Base-by-base conservation (phyloP, 345 rosid genomes). In the Bruguiera sexangula region DNA sequence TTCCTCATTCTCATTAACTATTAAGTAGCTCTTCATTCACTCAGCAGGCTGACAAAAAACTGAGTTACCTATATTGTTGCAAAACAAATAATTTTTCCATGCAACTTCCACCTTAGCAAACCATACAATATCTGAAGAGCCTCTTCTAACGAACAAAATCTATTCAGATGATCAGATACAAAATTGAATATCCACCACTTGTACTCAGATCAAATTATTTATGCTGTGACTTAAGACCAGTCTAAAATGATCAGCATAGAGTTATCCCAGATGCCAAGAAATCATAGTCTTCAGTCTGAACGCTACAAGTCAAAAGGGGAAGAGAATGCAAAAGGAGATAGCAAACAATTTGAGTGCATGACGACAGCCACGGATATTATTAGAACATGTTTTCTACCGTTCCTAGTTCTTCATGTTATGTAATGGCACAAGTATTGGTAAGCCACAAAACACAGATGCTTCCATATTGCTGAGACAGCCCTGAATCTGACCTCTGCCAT, bases 401-500 rank as follows among this genome's bases (percentile, higher is more conserved):
- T 55, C 58, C 67, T 76, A 58, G 67, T 19, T 69, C 68, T 76
- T 32, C 72, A 70, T 69, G 64, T 66, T 52, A 26, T 15, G 27
- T 46, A 63, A 69, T 62, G 58, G 55, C 46, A 56, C 50, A 63
- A 63, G 67, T 54, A 63, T 65, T 30, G 62, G 51, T 32, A 73
- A 75, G 69, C 81, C 69, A 68, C 39, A 66, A 69, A 54, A 62
- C 63, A 66, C 63, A 68, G 50, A 55, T 72, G 52, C 67, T 58
- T 69, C 72, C 22, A 59, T 56, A 61, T 27, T 46, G 65, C 75
- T 69, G 70, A 67, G 73, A 67, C 62, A 8, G 60, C 58, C 57
- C 74, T 30, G 60, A 71, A 75, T 73, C 82, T 60, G 58, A 59
- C 62, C 22, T 57, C 60, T 72, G 68, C 60, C 78, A 60, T 74